A percentile compares a stretch with the other conserved stretches of the same genome.
Conservation (phyloP, 2,329 filamentous ascomycete species). For the Remersonia thermophila region DNA sequence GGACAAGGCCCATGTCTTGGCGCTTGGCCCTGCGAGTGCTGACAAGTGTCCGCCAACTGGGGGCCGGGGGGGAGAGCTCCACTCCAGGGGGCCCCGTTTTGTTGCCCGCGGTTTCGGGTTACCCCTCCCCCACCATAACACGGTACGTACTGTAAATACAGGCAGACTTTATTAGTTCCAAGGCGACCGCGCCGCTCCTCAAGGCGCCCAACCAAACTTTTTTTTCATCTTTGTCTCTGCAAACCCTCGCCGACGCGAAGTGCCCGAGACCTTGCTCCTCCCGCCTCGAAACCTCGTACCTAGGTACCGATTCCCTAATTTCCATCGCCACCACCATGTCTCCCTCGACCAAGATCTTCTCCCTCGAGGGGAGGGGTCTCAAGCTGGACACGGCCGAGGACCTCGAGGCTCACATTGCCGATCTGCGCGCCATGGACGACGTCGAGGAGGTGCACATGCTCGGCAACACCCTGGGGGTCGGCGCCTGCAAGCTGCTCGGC, state of each 20-base stretch:
- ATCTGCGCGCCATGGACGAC: constrained; percentile 57
- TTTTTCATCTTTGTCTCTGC: constrained; percentile 2
- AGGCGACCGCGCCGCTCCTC: constrained; percentile 2
- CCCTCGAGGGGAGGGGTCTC: constrained; percentile 79
- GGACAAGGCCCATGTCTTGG: too few relatives aligned
- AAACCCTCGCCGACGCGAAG: not conserved
- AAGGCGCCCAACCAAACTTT: constrained; percentile 5
- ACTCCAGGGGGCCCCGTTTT: too few relatives aligned
- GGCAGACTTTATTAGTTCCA: not conserved
- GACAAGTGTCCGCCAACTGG: too few relatives aligned
- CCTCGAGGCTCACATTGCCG: constrained; percentile 70
- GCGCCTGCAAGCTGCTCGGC: constrained; percentile 74
- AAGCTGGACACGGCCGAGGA: constrained; percentile 86
- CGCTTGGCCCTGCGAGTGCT: too few relatives aligned
- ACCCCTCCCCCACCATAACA: constrained; percentile 19
- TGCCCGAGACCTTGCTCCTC: not conserved
- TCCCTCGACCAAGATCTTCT: constrained; percentile 57
- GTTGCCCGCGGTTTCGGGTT: too few relatives aligned
- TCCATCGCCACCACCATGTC: constrained; percentile 24
- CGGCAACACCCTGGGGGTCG: constrained; percentile 87
- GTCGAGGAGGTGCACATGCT: constrained; percentile 77
- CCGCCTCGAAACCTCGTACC: not conserved
- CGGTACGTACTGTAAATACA: not conserved
- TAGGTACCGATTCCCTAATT: too few relatives aligned
- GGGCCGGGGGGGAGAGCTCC: too few relatives aligned